Percentiles rank a stretch among this genome's conserved stretches.
These are phyloP conservation scores for Protoeuglena noctilucae DNA, from an alignment of 139 green algal species.

Conservation along the genomic window DNA sequence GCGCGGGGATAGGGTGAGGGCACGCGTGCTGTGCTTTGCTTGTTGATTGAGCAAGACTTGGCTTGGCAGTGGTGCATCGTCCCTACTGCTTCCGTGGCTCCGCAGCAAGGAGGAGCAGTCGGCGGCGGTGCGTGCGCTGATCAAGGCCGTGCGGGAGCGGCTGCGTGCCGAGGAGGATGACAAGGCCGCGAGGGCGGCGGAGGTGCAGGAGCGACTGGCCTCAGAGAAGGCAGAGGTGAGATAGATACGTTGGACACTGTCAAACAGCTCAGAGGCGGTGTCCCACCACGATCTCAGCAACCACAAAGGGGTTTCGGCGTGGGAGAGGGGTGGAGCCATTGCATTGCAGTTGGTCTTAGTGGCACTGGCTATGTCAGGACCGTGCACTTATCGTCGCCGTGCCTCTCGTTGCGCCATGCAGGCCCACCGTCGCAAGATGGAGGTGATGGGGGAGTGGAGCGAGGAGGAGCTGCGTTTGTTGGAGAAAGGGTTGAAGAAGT, in stretches of 20 bases:
- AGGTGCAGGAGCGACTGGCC: not conserved
- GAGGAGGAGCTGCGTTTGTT: conserved; percentile 80
- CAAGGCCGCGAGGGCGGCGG: not conserved
- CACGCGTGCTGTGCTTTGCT: too few relatives aligned
- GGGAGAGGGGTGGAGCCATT: not conserved
- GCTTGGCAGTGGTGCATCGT: too few relatives aligned
- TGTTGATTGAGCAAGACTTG: too few relatives aligned
- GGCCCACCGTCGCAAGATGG: too few relatives aligned
- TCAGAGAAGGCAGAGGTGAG: not conserved
- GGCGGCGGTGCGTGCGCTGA: not conserved
- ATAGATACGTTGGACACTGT: too few relatives aligned
- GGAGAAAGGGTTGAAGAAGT: conserved; percentile 76
- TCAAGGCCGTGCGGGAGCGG: not conserved
- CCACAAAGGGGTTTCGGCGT: not conserved
- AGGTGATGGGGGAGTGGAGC: conserved; percentile 43
- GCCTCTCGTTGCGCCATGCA: not conserved
- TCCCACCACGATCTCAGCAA: too few relatives aligned
- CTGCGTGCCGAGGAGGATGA: not conserved
- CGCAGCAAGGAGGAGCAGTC: not conserved
- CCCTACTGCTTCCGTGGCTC: too few relatives aligned
- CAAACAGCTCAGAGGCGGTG: too few relatives aligned
- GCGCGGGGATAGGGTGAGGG: too few relatives aligned
- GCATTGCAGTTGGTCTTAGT: not conserved
- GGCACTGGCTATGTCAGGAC: not conserved
- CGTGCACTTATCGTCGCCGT: not conserved